Conservation (phyloP, 225 moss, liverwort and hornwort genomes). For the Ulota crispa region DNA sequence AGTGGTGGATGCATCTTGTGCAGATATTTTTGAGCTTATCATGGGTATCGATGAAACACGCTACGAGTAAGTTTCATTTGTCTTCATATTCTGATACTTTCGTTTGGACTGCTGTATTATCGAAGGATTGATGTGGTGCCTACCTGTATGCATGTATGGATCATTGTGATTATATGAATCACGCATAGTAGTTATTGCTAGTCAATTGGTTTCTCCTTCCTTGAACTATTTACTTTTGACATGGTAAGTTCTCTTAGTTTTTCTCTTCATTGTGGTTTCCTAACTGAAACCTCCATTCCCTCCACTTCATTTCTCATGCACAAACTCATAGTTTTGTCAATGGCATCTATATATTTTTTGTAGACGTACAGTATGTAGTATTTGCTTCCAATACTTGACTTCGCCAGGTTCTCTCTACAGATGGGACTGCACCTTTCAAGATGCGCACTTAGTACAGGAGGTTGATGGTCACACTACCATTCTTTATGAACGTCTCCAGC, state of each 20-base stretch:
- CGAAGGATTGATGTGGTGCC: not conserved
- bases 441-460: conserved; percentile 69
- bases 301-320: not conserved
- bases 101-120: not conserved
- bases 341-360: not conserved
- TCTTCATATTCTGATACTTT: not conserved
- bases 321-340: not conserved
- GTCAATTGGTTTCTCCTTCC: not conserved
- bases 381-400: conserved; percentile 21
- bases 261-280: not conserved
- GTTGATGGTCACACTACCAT: conserved; percentile 81
- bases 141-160: not conserved
- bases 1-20: conserved; percentile 81
- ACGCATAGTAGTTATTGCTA: not conserved
- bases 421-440: conserved; percentile 91
- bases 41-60: conserved; percentile 88
- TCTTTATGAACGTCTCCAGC: conserved; percentile 71
- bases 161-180: not conserved
- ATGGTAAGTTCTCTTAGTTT: not conserved
- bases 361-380: not conserved
- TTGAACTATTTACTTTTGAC: not conserved
- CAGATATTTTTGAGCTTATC: conserved; percentile 82
- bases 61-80: conserved; percentile 63
- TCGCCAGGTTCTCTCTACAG: conserved; percentile 40
- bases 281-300: not conserved